These are phyloP conservation scores for Daldinia grandis DNA, from an alignment of 495 filamentous ascomycete species.

Conservation along the genomic window DNA sequence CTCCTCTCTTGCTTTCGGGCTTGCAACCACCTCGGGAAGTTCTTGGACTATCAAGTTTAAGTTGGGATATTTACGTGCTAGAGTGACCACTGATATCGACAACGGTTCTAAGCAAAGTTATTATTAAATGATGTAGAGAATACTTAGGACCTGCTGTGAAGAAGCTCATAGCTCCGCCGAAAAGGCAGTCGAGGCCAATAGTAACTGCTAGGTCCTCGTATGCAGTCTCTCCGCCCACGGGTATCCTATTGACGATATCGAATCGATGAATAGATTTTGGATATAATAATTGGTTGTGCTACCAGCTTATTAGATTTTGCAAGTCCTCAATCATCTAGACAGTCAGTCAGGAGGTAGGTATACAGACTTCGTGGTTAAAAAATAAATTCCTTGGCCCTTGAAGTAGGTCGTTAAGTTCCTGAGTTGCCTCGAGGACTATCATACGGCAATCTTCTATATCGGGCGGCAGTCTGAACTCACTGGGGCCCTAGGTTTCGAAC, in stretches of 20 bases:
- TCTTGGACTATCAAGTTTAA: slow-evolving; percentile 40
- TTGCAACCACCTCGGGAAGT: slow-evolving; percentile 44
- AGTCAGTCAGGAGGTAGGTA: neutral
- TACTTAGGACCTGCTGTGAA: slow-evolving; percentile 17
- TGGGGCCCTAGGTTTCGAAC: slow-evolving; percentile 18
- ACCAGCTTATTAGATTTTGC: neutral
- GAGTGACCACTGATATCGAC: slow-evolving; percentile 50
- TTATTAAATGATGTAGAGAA: slow-evolving; percentile 23
- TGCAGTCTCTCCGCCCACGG: slow-evolving; percentile 44
- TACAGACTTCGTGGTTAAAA: slow-evolving; percentile 17
- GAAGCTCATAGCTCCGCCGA: slow-evolving; percentile 32
- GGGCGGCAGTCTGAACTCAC: slow-evolving; percentile 16
- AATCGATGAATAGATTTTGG: slow-evolving; percentile 50
- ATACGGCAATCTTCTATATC: slow-evolving; percentile 19
- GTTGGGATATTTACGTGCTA: slow-evolving; percentile 22
- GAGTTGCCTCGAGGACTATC: slow-evolving; percentile 13
- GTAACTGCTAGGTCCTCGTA: slow-evolving; percentile 48
- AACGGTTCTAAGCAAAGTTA: slow-evolving; percentile 33
- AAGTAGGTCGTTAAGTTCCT: slow-evolving; percentile 35
- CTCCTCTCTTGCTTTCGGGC: slow-evolving; percentile 17
- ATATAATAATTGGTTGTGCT: slow-evolving; percentile 40
- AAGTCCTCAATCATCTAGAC: neutral
- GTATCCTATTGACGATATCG: slow-evolving; percentile 47
- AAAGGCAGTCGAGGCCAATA: slow-evolving; percentile 30
- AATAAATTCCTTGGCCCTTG: slow-evolving; percentile 16